A percentile compares a stretch with the other conserved stretches of the same genome.
Evolutionary conservation across 768 basidiomycete species (phyloP).

Genomic region (Termitomyces sp.): DNA sequence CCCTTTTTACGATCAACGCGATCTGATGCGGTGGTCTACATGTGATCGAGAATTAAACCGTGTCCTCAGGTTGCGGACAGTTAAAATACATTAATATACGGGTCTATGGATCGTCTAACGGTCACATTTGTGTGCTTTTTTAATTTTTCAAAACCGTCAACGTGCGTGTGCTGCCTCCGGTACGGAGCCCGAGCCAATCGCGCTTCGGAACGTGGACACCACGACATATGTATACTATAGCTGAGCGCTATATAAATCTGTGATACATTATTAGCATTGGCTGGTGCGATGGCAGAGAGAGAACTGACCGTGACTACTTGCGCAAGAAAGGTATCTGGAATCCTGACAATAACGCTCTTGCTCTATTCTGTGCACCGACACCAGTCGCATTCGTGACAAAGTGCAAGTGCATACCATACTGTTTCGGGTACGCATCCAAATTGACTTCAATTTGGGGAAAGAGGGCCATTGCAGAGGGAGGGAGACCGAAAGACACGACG

Average conservation of each 20-base stretch:
- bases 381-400: conserved; percentile 88
- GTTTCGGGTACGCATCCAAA: conserved; percentile 78
- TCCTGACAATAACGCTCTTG: conserved; percentile 81
- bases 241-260: not conserved
- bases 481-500: conserved; percentile 85
- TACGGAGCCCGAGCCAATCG: too few species aligned
- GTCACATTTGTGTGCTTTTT: too few species aligned
- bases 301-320: conserved; percentile 23
- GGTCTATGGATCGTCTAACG: too few species aligned
- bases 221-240: too few species aligned
- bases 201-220: too few species aligned
- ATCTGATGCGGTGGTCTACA: not conserved
- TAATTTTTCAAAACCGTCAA: too few species aligned
- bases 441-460: conserved; percentile 98
- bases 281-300: not conserved
- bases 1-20: not conserved
- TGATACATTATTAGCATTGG: not conserved
- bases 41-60: too few species aligned
- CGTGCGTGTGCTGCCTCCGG: too few species aligned
- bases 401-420: conserved; percentile 91
- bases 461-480: conserved; percentile 76
- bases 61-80: too few species aligned
- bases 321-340: conserved; percentile 85
- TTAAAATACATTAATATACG: too few species aligned
- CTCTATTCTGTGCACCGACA: conserved; percentile 84